Base-by-base conservation (phyloP, 352 stramenopile genomes). In the Pythium dissimile region DNA sequence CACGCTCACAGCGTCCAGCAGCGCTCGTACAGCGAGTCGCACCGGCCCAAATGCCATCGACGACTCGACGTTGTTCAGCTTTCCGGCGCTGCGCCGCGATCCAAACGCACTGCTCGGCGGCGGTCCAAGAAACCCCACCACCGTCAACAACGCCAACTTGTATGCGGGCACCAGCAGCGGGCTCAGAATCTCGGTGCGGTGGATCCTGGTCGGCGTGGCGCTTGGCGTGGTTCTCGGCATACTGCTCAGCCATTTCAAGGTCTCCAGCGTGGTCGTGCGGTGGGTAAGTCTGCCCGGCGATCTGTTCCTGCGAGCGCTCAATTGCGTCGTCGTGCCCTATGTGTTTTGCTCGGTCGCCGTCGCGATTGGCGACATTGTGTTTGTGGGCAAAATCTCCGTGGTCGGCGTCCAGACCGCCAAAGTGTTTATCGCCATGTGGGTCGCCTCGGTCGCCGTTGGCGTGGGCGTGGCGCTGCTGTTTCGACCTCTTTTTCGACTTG, bases 321-420 rank as follows among this genome's bases (percentile, higher is more conserved):
- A 84, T 53, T 73, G 77, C 26, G 65, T 93, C 0, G 77, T 91
- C 16, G 55, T 91, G 13, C 83, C 83, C 15, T 84, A 89, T 48
- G 79, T 93, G 4, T 93, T 93, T 61, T 90, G 77, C 55, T 80
- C 77, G 0, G 78, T 93, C 24, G 76, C 81, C 0, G 77, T 93
- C 9, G 80, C 79, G n/a, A 77, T 89, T 8, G 77, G 75, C 0
- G 83, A 91, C 49, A 83, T 89, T 24, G 69, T 92, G 32, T 82
- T 79, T 32, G 73, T 88, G 7, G 80, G 80, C 35, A 89, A 88
- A 54, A 69, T 84, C 5, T 88, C 76, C 3, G 63, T 86, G 21
- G 66, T 92, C 23, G 79, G 77, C 3, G 48, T 80, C 9, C 71
- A 86, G 52, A 93, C 83, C 10, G 53, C 86, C 28, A 72, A 73